phyloP scores from a whole-genome alignment of 2,329 filamentous ascomycete genomes.

The Neopestalotiopsis sp. region DNA sequence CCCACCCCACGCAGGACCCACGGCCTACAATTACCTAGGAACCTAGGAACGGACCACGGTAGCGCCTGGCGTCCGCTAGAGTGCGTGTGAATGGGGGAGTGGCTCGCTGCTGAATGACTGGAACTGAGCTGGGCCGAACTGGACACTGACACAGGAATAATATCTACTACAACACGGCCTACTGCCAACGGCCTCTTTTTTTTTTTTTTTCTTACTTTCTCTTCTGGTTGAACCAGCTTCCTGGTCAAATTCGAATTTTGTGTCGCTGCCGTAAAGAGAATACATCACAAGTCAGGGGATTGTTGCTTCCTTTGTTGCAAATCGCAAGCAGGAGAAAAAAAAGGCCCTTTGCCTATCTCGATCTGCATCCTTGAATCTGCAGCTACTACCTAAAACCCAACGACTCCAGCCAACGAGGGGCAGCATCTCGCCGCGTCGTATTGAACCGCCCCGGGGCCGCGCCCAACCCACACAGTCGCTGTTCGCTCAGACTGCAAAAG shows the following conservation, averaged over 20 bases:
- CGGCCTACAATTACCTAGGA: neutral
- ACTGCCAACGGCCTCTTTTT: neutral
- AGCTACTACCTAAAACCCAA: neutral
- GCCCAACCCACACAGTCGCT: conserved; percentile 14
- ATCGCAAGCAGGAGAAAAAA: conserved; percentile 16
- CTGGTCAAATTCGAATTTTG: neutral
- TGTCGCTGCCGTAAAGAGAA: neutral
- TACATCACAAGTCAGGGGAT: neutral
- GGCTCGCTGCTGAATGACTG: too few species aligned
- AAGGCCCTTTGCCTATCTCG: conserved; percentile 20
- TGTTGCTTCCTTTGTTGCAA: neutral
- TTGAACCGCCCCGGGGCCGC: conserved; percentile 12
- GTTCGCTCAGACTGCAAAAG: conserved; percentile 2
- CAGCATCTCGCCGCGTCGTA: conserved; percentile 14
- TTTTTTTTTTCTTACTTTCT: neutral
- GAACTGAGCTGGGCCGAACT: neutral
- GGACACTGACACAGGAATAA: neutral
- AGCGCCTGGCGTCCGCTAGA: neutral
- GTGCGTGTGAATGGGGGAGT: too few species aligned
- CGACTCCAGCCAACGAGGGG: conserved; percentile 13
- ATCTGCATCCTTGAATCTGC: conserved; percentile 14
- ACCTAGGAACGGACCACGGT: neutral
- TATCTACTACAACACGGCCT: neutral
- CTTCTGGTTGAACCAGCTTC: neutral
- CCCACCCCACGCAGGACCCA: neutral